Evolutionary conservation across 768 basidiomycete species (phyloP), one percentile per base, ranked within the genome.

Genomic region (Suillus hirtellus): DNA sequence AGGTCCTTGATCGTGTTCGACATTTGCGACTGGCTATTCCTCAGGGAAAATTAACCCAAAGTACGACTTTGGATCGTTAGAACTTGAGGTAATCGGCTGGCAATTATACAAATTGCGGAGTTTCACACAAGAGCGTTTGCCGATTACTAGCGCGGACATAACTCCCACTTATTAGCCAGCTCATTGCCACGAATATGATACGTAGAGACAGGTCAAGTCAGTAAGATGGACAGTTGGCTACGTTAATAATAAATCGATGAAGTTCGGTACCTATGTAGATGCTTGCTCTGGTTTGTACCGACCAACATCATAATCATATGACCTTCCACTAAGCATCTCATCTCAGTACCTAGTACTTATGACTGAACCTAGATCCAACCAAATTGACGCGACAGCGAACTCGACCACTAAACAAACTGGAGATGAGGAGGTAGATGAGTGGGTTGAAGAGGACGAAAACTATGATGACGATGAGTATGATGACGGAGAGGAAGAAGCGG

Each of bases 1-100:
- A 97, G 76, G 74, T 97, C 95, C 79, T 94, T 95, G 56, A 86
- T 81, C 38, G 93, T 91, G 72, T 89, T 89, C 62, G 68, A 68
- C 74, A 76, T 75, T 44, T 63, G 52, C 40, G 47, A 43, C 43
- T 63, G 62, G 66, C 17, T 73, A 67, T 66, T 60, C 60, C 50
- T 27, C 42, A 46, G 34, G 60, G 62, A 46, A 14, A 43, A 24
- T 59, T 24, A 17, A 60, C 35, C 35, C 14, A 19, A 35, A 43
- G 31, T 15, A 19, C 6, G 42, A 62, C n/a, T 40, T 59, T 43
- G 42, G 35, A 42, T 44, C 2, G 43, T 8, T 37, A 59, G 9
- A 58, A 42, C 7, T 55, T 37, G 31, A 55, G 35, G 34, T 19
- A 34, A 59, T n/a, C 5, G 14, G 31, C 24, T 53, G 59, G 42